phyloP scores from a whole-genome alignment of 2,329 filamentous ascomycete genomes.

The Colletotrichum sp. region DNA sequence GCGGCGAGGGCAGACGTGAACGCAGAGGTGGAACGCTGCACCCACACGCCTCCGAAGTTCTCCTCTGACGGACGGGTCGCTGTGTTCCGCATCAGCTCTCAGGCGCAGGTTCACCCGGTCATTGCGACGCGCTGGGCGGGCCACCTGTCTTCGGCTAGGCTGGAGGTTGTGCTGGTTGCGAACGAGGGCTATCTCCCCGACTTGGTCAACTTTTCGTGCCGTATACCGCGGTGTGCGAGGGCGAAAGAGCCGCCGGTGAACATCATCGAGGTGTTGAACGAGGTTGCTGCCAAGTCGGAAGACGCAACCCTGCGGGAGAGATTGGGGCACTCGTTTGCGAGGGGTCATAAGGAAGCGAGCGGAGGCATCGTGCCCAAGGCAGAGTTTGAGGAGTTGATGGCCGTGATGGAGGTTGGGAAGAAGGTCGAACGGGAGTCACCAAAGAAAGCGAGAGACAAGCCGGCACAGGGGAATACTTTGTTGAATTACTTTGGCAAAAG shows the following conservation, averaged over 20 bases:
- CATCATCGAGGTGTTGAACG: slow-evolving; percentile 64
- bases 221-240: slow-evolving; percentile 62
- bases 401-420: slow-evolving; percentile 62
- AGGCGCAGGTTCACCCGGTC: slow-evolving; percentile 69
- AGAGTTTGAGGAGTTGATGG: slow-evolving; percentile 71
- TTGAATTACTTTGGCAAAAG: slow-evolving; percentile 58
- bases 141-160: slow-evolving; percentile 59
- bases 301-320: slow-evolving; percentile 46
- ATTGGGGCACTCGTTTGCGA: slow-evolving; percentile 67
- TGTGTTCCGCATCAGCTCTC: slow-evolving; percentile 64
- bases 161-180: slow-evolving; percentile 70
- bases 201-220: slow-evolving; percentile 72
- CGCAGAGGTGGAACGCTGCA: slow-evolving; percentile 64
- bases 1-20: slow-evolving; percentile 64
- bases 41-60: slow-evolving; percentile 68
- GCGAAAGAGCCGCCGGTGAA: slow-evolving; percentile 61
- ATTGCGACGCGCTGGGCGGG: slow-evolving; percentile 73
- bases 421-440: slow-evolving; percentile 42
- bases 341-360: slow-evolving; percentile 71
- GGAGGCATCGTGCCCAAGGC: slow-evolving; percentile 63
- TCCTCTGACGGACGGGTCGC: slow-evolving; percentile 66
- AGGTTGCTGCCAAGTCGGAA: slow-evolving; percentile 49
- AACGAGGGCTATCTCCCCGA: slow-evolving; percentile 69
- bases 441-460: slow-evolving; percentile 26
- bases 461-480: slow-evolving; percentile 59